Evolutionary conservation across 208 protist genomes (phyloP), one percentile per base, ranked within the genome.

Genomic region (Crithidia sp.): DNA sequence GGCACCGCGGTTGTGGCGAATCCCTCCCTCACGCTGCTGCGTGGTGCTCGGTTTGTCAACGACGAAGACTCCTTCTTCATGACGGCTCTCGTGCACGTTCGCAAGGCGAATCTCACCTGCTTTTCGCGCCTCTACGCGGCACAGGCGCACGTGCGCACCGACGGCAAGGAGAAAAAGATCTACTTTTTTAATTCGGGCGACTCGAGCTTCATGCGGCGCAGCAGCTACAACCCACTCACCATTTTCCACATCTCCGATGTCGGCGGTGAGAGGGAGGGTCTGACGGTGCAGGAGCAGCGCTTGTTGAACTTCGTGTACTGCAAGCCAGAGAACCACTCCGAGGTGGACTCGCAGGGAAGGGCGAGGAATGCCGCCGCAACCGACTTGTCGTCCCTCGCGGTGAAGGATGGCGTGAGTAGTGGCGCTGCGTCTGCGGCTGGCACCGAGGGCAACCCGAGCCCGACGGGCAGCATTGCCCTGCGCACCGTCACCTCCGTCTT

Each of bases 241-340:
- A 7, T 74, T 19, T 74, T 64, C 41, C 36, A 79, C 53, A 37
- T 73, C 45, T 44, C 74, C 8, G 63, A 74, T 14, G 50, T 50
- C 14, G 45, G 12, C 2, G 63, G 58, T 2, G 52, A 68, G 65
- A 50, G 70, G 7, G 65, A 82, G 44, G 54, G 77, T 5, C 60
- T 88, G 50, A 81, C 76, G 19, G 75, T 81, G 40, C 45, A 67
- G 40, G 84, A 88, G 71, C 17, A 77, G 49, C 53, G 52, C 7
- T 39, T 75, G 53, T 50, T 83, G 47, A 67, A 71, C 14, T 79
- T 85, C 36, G 71, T 57, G 4, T 82, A 76, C 67, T 88, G 79
- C 44, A 12, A 55, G 3, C 74, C 67, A 1, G 74, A 79, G 58
- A 14, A 74, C 9, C 8, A 4, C 8, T 5, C 28, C 2, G 67